Conservation (phyloP, 192 early-diverging fungal species). For the Entomortierella parvispora region DNA sequence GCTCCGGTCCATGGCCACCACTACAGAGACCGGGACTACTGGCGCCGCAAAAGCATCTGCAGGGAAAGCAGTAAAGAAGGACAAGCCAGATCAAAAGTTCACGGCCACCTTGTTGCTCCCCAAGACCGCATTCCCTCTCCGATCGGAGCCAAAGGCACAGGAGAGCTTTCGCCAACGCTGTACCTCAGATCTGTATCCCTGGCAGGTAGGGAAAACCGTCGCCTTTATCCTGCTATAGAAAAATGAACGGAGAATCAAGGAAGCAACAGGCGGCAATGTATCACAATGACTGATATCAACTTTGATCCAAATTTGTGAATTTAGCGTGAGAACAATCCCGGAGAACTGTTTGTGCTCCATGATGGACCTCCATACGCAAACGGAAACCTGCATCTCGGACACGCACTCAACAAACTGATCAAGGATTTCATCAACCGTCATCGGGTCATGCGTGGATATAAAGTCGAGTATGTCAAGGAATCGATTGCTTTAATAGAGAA, state of each 20-base stretch:
- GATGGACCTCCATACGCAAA: constrained; percentile 89
- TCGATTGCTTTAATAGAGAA: neutral
- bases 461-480: constrained; percentile 61
- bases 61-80: constrained; percentile 2
- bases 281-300: neutral
- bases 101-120: constrained; percentile 72
- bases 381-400: constrained; percentile 75
- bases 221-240: no score
- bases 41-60: neutral
- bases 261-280: no score
- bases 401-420: constrained; percentile 83
- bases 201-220: constrained; percentile 67
- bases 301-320: neutral
- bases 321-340: constrained; percentile 67
- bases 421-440: constrained; percentile 86
- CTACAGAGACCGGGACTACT: no score
- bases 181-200: constrained; percentile 72
- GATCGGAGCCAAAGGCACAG: constrained; percentile 68
- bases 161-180: constrained; percentile 72
- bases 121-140: constrained; percentile 73
- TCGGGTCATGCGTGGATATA: constrained; percentile 74
- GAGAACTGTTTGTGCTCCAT: constrained; percentile 74
- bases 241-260: no score
- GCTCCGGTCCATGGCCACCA: neutral
- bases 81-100: constrained; percentile 52